Evolutionary conservation across 23 red algal genomes (phyloP).

Genomic region (Gracilaria vermiculophylla): DNA sequence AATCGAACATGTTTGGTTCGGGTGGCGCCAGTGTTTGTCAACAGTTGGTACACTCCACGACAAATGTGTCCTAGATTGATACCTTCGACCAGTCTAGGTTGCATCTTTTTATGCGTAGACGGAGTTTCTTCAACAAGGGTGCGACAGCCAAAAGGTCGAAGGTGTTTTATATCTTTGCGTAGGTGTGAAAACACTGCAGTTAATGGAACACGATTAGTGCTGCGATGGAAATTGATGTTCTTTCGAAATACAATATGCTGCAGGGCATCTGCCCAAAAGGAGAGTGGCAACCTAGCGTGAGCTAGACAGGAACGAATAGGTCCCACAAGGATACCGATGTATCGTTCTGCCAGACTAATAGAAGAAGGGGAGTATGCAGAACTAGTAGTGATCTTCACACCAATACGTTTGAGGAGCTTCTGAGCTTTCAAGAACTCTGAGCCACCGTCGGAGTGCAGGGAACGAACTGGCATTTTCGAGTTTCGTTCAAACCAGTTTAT

Average conservation of each 20-base stretch:
- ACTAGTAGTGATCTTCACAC: not conserved
- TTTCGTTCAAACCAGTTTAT: no score
- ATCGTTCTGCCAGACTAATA: not conserved
- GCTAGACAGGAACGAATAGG: not conserved
- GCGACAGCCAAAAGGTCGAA: not conserved
- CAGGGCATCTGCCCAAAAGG: not conserved
- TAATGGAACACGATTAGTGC: not conserved
- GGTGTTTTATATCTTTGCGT: not conserved
- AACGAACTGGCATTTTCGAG: not conserved
- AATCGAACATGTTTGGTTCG: slow-evolving; percentile 11
- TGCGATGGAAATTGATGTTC: not conserved
- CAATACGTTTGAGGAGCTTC: not conserved
- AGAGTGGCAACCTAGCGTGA: not conserved
- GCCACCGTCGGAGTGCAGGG: not conserved
- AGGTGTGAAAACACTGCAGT: not conserved
- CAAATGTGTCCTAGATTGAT: not conserved
- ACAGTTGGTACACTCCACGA: not conserved
- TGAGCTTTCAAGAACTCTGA: not conserved
- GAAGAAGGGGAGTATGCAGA: not conserved
- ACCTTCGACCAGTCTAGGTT: not conserved
- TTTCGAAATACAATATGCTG: not conserved
- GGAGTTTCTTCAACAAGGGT: not conserved
- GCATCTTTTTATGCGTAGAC: not conserved
- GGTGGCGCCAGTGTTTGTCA: not conserved
- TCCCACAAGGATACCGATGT: not conserved